Base-by-base conservation (phyloP, 495 filamentous ascomycete species). In the Amphirosellinia nigrospora region DNA sequence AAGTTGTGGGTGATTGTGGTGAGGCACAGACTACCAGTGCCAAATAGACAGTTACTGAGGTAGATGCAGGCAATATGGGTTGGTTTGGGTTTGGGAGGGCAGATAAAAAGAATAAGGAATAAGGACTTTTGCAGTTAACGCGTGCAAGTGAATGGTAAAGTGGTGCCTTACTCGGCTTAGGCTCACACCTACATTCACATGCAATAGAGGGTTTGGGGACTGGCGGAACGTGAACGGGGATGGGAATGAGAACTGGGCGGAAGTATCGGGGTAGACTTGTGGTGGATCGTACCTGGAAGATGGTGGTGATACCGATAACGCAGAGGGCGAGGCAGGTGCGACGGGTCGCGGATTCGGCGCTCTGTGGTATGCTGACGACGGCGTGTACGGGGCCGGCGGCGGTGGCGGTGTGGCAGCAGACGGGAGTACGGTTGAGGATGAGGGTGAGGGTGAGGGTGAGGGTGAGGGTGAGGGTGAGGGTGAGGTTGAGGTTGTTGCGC, bases 271-370 rank as follows among this genome's bases (percentile, higher is more conserved):
- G 32, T 28, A 64, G 28, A 36, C 39, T 21, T 52, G 43, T 11
- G 45, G 30, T 43, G 30, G 60, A 50, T 70, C 75, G 70, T 78
- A 78, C 76, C 76, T 78, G 30, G 74, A 45, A 34, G 71, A 67
- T 65, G 71, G 58, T 21, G 71, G 65, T 39, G 72, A 70, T 70
- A 69, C 23, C n/a, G 73, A 65, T 50, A 72, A 73, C 39, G 62
- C 64, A 32, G 74, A 56, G 28, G 70, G 60, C 56, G 74, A 74
- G 43, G 72, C 19, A 73, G 73, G 56, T 43, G 71, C 71, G 45
- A 68, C 67, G 10, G 74, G 72, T 70, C 71, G 72, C 64, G 65
- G 55, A 62, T 73, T 78, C 56, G 72, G 34, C 43, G 38, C 32
- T 5, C 58, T 70, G 6, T 46, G 16, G 45, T 46, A 26, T 64